Evolutionary conservation across 768 basidiomycete species (phyloP).

Genomic region (Suillus variegatus): DNA sequence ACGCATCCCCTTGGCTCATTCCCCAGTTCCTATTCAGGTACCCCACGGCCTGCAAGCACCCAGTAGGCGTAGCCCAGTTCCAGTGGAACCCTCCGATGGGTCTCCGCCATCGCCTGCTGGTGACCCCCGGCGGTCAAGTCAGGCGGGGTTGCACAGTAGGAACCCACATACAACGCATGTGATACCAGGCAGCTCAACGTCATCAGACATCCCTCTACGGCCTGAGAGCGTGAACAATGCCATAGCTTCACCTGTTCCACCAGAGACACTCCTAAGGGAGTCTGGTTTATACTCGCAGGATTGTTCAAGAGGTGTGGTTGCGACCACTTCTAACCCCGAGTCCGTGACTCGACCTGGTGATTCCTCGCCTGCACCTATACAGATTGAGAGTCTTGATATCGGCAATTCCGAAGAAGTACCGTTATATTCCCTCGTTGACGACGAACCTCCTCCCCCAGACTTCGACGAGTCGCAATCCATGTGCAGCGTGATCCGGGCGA

Average conservation of each 20-base stretch:
- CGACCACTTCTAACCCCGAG: not conserved
- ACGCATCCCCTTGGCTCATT: not conserved
- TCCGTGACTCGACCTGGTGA: not conserved
- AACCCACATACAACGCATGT: too few relatives aligned
- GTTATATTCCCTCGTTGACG: slow-evolving; percentile 24
- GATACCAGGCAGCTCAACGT: not conserved
- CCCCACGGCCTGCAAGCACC: not conserved
- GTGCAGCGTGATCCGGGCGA: not conserved
- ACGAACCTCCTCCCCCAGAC: slow-evolving; percentile 25
- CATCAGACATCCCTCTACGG: not conserved
- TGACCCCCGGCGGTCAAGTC: not conserved
- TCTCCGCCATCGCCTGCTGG: not conserved
- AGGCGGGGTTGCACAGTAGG: not conserved
- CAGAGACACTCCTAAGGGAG: not conserved
- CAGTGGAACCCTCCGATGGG: not conserved
- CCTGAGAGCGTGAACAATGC: not conserved
- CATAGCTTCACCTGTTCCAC: not conserved
- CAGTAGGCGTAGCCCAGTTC: not conserved
- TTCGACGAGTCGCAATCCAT: slow-evolving; percentile 19
- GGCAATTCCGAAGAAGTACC: slow-evolving; percentile 22
- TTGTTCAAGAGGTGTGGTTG: not conserved
- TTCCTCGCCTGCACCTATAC: not conserved
- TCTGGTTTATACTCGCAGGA: not conserved
- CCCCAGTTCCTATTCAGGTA: not conserved
- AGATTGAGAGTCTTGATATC: not conserved